These are phyloP conservation scores for Trypanosoma platydactyli DNA, from an alignment of 208 protist species.

Conservation along the genomic window DNA sequence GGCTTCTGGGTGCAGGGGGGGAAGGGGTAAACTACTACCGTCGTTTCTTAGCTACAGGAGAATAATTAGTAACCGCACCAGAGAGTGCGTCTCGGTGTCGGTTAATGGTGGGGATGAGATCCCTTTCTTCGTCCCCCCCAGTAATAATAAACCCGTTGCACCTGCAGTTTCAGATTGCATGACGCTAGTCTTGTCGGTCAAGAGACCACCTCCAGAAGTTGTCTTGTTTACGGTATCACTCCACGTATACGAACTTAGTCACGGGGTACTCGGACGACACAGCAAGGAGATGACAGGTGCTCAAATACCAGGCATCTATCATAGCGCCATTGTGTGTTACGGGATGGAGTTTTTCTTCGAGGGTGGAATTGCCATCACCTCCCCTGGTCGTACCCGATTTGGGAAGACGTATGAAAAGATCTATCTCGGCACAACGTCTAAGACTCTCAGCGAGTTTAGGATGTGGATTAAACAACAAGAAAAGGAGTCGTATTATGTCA, in stretches of 20 bases:
- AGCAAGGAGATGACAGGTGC: conserved; percentile 63
- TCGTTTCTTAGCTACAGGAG: conserved; percentile 4
- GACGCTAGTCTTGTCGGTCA: conserved; percentile 16
- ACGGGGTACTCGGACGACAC: conserved; percentile 66
- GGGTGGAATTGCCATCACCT: conserved; percentile 72
- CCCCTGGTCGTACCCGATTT: conserved; percentile 78
- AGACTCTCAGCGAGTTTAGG: conserved; percentile 50
- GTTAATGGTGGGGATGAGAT: not conserved
- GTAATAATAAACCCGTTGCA: no score
- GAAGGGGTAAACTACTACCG: not conserved
- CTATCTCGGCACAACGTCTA: conserved; percentile 50
- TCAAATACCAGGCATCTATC: conserved; percentile 85
- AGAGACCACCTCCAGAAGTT: conserved; percentile 1
- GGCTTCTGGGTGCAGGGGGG: not conserved
- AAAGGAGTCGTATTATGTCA: conserved; percentile 38
- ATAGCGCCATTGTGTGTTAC: conserved; percentile 92
- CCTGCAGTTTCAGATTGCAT: conserved; percentile 1
- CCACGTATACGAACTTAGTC: conserved; percentile 91
- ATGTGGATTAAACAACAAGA: conserved; percentile 45
- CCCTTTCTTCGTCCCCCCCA: no score
- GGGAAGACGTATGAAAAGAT: conserved; percentile 63
- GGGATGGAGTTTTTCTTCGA: conserved; percentile 94
- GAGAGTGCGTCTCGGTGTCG: no score
- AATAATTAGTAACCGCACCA: not conserved
- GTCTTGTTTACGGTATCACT: conserved; percentile 40